A percentile compares a stretch with the other conserved stretches of the same genome.
phyloP scores from a whole-genome alignment of 768 basidiomycete species.

The Dioszegia aurantiaca region DNA sequence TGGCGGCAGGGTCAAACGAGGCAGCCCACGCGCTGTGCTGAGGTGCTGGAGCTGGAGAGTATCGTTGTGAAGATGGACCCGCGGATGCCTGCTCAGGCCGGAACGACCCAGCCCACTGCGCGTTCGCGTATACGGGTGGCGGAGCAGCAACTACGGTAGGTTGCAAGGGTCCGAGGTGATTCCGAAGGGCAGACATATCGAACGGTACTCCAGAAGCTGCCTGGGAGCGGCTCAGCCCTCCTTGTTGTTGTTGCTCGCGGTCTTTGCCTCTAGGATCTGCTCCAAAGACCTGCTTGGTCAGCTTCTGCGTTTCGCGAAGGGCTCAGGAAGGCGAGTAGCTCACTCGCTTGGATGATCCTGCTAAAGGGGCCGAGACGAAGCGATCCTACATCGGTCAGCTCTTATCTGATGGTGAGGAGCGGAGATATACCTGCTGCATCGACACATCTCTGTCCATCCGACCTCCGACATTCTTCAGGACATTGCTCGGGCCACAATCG shows the following conservation, averaged over 20 bases:
- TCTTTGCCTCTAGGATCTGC: neutral
- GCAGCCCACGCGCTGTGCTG: constrained; percentile 1
- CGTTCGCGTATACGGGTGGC: neutral
- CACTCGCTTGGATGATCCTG: constrained; percentile 35
- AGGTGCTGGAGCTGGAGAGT: neutral
- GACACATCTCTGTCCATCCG: constrained; percentile 36
- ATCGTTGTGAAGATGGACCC: neutral
- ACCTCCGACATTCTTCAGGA: constrained; percentile 35
- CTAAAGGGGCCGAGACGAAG: constrained; percentile 27
- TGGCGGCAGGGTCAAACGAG: neutral
- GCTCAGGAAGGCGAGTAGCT: constrained; percentile 1
- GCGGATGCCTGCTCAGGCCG: neutral
- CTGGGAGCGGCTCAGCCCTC: neutral
- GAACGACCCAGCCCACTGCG: constrained; percentile 8
- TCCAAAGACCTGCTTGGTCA: constrained; percentile 19
- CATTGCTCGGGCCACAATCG: constrained; percentile 40
- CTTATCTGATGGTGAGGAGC: neutral
- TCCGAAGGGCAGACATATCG: constrained; percentile 35
- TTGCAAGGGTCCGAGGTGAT: constrained; percentile 28
- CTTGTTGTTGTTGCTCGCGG: neutral
- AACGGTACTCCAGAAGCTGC: constrained; percentile 20
- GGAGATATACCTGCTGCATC: constrained; percentile 38
- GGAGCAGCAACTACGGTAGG: neutral
- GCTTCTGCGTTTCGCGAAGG: neutral
- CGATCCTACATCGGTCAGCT: constrained; percentile 31